Evolutionary conservation across 805 yeast genomes (phyloP).

Genomic region (Ogataea pilisensis): DNA sequence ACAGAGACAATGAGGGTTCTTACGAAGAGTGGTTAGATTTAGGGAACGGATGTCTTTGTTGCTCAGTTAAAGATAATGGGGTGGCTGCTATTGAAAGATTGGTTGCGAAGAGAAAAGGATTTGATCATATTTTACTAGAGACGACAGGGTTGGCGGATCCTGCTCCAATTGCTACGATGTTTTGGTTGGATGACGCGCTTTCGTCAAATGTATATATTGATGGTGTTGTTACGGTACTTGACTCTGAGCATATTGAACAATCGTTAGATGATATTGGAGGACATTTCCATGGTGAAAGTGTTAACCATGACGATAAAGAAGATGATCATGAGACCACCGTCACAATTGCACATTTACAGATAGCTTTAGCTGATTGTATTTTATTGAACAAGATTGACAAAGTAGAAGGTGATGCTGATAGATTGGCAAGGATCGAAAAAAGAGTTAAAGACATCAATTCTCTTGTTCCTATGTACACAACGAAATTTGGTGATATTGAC

Average conservation of each 20-base stretch:
- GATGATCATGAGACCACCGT: not conserved
- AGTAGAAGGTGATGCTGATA: slow-evolving; percentile 25
- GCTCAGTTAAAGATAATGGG: slow-evolving; percentile 93
- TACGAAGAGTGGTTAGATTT: slow-evolving; percentile 94
- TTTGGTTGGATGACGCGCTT: slow-evolving; percentile 93
- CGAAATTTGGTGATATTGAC: slow-evolving; percentile 74
- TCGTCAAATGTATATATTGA: slow-evolving; percentile 82
- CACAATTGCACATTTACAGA: slow-evolving; percentile 84
- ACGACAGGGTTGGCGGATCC: slow-evolving; percentile 98
- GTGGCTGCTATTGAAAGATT: slow-evolving; percentile 90
- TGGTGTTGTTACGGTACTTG: slow-evolving; percentile 87
- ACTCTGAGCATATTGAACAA: slow-evolving; percentile 58
- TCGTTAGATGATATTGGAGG: slow-evolving; percentile 72
- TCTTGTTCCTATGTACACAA: slow-evolving; percentile 60
- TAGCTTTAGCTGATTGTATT: slow-evolving; percentile 84
- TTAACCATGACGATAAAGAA: slow-evolving; percentile 30
- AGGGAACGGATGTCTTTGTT: slow-evolving; percentile 95
- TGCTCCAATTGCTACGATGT: slow-evolving; percentile 94
- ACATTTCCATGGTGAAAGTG: slow-evolving; percentile 51
- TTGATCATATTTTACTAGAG: slow-evolving; percentile 88
- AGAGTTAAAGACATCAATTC: slow-evolving; percentile 57
- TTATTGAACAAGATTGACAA: slow-evolving; percentile 76
- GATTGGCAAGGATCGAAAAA: slow-evolving; percentile 15
- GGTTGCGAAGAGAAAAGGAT: slow-evolving; percentile 59
- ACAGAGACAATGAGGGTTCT: slow-evolving; percentile 39